phyloP scores from a whole-genome alignment of 192 early-diverging fungal genomes.

The Rhizoclosmatium sp. region DNA sequence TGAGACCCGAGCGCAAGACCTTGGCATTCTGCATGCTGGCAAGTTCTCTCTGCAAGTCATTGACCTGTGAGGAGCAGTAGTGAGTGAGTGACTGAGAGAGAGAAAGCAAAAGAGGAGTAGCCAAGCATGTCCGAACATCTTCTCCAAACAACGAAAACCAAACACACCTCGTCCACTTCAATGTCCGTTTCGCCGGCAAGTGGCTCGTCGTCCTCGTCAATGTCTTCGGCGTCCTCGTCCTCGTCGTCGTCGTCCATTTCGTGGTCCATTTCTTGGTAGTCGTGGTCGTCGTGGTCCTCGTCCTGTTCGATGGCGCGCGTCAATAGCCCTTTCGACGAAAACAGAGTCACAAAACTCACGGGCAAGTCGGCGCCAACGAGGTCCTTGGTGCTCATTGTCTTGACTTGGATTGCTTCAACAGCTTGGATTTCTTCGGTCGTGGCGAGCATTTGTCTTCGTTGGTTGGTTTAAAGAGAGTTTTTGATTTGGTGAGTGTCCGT shows the following conservation, averaged over 20 bases:
- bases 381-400: constrained; percentile 28
- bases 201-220: background rate
- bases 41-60: constrained; percentile 4
- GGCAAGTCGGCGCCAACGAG: constrained; percentile 15
- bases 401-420: background rate
- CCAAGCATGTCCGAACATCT: background rate
- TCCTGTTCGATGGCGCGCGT: constrained; percentile 3
- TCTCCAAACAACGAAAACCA: background rate
- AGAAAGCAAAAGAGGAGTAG: background rate
- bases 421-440: background rate
- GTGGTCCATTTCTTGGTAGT: constrained; percentile 9
- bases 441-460: constrained; percentile 14
- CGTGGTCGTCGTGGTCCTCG: constrained; percentile 25
- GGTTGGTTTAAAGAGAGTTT: constrained; percentile 6
- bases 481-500: background rate
- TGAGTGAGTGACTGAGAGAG: background rate
- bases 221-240: constrained; percentile 11
- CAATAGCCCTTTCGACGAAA: background rate
- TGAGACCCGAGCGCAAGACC: constrained; percentile 22
- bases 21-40: constrained; percentile 13
- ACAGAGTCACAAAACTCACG: background rate
- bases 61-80: constrained; percentile 16
- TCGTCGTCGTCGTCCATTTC: constrained; percentile 14
- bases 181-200: background rate
- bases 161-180: background rate